Evolutionary conservation across 2,329 filamentous ascomycete genomes (phyloP), one percentile per base, ranked within the genome.

Genomic region (Penicillium sp.): DNA sequence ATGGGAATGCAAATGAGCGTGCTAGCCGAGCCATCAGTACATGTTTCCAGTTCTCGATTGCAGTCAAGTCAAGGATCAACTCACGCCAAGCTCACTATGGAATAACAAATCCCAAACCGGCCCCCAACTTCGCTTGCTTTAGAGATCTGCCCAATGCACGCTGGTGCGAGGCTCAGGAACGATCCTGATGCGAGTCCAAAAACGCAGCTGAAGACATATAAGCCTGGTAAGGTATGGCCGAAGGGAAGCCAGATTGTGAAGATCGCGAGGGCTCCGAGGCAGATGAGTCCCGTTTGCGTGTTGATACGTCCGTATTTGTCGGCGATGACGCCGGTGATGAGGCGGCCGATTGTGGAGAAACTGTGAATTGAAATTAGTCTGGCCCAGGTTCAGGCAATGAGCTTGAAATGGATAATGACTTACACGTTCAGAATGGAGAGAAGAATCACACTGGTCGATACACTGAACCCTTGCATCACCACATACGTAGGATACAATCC

Each of bases 71-170:
- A 35, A n/a, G 0, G 28, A 13, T 22, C 19, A 13, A 6, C 74
- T 58, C 62, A 76, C 74, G 82, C 78, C 59, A 84, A 79, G 42
- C 79, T 81, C 13, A 80, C 80, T 26, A 83, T 68, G 15, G 81
- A 82, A 65, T 83, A 84, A 70, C 79, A 80, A 2, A 82, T 82
- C 0, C 83, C 82, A 72, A 76, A 82, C 24, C 80, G 79, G 61
- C 80, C 71, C 8, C 81, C 82, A 45, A 82, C 82, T 51, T 83
- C 79, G 53, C 81, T 81, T 0, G 80, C 75, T 24, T 80, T 76
- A 19, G 81, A 83, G 3, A 82, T 78, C 53, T 83, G 80, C 1
- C 81, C 80, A 58, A 84, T 76, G 26, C 82, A 84, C 0, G 82
- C 81, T 28, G 74, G 66, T 1, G 78, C 76, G 0, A 83, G 73